Evolutionary conservation across 805 yeast species (phyloP).

Genomic region (Millerozyma acaciae): DNA sequence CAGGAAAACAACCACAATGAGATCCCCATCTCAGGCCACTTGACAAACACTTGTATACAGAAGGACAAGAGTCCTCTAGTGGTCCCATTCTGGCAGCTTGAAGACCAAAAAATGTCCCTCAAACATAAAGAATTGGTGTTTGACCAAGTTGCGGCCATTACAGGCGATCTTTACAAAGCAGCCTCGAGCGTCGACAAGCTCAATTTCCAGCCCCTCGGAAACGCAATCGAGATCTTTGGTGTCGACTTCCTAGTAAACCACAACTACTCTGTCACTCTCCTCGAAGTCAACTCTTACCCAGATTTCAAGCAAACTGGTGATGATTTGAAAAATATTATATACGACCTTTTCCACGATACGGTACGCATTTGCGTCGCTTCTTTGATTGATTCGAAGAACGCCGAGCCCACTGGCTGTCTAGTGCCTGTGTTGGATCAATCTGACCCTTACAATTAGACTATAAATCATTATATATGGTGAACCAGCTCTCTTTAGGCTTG

Average conservation of each 20-base stretch:
- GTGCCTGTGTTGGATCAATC: conserved; percentile 36
- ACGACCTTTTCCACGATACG: conserved; percentile 47
- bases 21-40: conserved; percentile 63
- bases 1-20: conserved; percentile 15
- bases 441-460: too few relatives aligned
- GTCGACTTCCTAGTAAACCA: conserved; percentile 77
- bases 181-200: conserved; percentile 77
- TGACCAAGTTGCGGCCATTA: conserved; percentile 54
- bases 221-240: conserved; percentile 86
- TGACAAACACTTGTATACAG: conserved; percentile 93
- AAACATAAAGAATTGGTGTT: conserved; percentile 41
- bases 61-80: conserved; percentile 51
- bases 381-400: too few relatives aligned
- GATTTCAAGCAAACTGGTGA: conserved; percentile 95
- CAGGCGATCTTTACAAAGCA: conserved; percentile 72
- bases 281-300: conserved; percentile 92
- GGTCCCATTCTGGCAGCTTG: conserved; percentile 57
- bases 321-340: conserved; percentile 61
- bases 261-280: conserved; percentile 49
- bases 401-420: too few relatives aligned
- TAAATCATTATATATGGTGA: not conserved
- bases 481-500: not conserved
- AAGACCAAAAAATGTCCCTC: conserved; percentile 31
- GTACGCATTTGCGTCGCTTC: too few relatives aligned
- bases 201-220: conserved; percentile 75